Evolutionary conservation across 768 basidiomycete genomes (phyloP), one percentile per base, ranked within the genome.

Genomic region (Dioszegia crocea): DNA sequence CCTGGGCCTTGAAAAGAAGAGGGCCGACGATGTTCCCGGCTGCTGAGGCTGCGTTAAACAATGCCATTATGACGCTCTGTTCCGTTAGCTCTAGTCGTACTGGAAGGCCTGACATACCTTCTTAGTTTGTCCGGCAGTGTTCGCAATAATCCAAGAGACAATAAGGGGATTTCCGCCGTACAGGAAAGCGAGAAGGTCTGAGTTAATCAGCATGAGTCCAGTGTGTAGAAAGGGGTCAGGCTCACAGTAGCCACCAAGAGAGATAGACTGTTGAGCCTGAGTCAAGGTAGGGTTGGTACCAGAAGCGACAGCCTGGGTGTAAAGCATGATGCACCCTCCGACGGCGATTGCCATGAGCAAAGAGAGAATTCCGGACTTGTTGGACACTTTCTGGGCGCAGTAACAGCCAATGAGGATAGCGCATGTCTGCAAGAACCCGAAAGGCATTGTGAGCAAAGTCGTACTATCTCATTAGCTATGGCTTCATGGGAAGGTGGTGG

Each of bases 391-490:
- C 11, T 57, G 56, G 17, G 70, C 73, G 1, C 57, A 48, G 60
- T 66, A 78, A 8, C 65, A 69, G 1, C 61, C 59, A 51, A 60
- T 24, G 39, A 72, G 45, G 52, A 78, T 78, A 55, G 57, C 56
- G 29, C 64, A n/a, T 49, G 68, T 60, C 66, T 82, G 81, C 19
- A 83, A 66, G 12, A 74, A 74, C 23, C 76, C 71, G 66, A 82
- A 83, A 3, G 81, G 81, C 56, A 81, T 80, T 60, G 81, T 81
- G 72, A 83, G 79, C n/a, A 82, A 70, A 31, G 82, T 38, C 1
- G 60, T 46, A 36, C 47, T 30, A 29, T 6, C 3, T 3, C 11
- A n/a, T 31, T 10, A 31, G 27, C 47, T 33, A 30, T 12, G 11
- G 3, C 47, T 19, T 26, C 24, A 12, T 46, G 23, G 24, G 3